These are phyloP conservation scores for Talaromyces sp. DNA, from an alignment of 2,329 filamentous ascomycete genomes.

Conservation along the genomic window DNA sequence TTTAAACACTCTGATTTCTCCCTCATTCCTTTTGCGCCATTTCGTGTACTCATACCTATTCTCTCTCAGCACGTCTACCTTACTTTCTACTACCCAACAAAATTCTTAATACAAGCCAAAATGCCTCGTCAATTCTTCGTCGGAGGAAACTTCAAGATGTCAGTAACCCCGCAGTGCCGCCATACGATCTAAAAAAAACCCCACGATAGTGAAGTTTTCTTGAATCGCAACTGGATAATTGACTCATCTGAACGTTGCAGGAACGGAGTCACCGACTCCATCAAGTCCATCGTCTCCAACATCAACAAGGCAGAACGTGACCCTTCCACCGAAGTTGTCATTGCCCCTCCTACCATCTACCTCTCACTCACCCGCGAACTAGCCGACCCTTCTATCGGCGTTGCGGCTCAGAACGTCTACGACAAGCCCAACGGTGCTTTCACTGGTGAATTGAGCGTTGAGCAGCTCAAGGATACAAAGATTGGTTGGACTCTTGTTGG, in stretches of 20 bases:
- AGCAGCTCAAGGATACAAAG: constrained; percentile 81
- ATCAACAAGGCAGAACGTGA: constrained; percentile 76
- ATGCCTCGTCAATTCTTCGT: constrained; percentile 98
- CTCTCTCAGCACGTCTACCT: background rate
- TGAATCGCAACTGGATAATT: background rate
- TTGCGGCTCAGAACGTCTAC: constrained; percentile 94
- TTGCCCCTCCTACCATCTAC: constrained; percentile 86
- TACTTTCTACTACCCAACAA: background rate
- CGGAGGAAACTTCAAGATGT: constrained; percentile 99
- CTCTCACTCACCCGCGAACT: constrained; percentile 79
- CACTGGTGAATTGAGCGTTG: constrained; percentile 91
- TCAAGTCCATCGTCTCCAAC: constrained; percentile 84
- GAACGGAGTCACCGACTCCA: constrained; percentile 88
- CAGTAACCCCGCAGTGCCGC: constrained; percentile 27
- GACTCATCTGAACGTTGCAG: constrained; percentile 44
- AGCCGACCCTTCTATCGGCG: constrained; percentile 69
- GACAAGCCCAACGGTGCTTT: constrained; percentile 96
- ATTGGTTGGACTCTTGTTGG: constrained; percentile 89
- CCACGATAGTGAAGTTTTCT: too few relatives aligned
- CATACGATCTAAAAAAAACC: constrained; percentile 13
- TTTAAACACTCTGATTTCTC: background rate
- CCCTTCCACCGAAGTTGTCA: constrained; percentile 71
- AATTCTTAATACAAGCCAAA: constrained; percentile 39
- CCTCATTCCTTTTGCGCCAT: background rate
- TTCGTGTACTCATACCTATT: background rate